These are phyloP conservation scores for Alternaria gansuensis DNA, from an alignment of 2,329 filamentous ascomycete genomes.

Conservation along the genomic window DNA sequence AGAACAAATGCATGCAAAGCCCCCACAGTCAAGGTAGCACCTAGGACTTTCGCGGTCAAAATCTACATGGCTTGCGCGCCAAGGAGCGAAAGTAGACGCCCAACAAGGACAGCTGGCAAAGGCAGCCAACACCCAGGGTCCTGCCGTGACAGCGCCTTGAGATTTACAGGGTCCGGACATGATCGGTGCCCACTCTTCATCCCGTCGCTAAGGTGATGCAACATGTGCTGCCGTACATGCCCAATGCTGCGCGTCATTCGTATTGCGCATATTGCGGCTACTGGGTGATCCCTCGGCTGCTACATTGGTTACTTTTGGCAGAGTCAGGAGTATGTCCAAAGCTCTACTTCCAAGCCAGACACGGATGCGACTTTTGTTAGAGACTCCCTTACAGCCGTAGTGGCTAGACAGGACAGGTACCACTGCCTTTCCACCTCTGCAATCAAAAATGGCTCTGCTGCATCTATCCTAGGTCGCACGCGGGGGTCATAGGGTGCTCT, in stretches of 20 bases:
- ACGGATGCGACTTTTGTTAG: not conserved
- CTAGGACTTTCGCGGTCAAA: not conserved
- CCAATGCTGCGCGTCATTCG: slow-evolving; percentile 17
- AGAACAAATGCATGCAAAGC: not conserved
- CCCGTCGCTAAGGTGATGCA: slow-evolving; percentile 13
- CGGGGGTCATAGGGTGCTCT: not conserved
- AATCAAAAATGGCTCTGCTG: not conserved
- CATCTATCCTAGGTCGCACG: not conserved
- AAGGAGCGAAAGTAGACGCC: slow-evolving; percentile 2
- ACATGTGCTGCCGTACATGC: slow-evolving; percentile 14
- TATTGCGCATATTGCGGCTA: slow-evolving; percentile 9
- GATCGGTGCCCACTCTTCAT: slow-evolving; percentile 11
- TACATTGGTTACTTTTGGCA: not conserved
- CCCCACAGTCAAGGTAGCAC: not conserved
- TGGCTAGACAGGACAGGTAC: not conserved
- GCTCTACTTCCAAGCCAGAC: not conserved
- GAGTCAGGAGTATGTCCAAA: slow-evolving; percentile 5
- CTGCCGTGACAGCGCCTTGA: not conserved
- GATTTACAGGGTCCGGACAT: slow-evolving; percentile 17
- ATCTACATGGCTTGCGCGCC: not conserved
- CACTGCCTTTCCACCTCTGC: not conserved
- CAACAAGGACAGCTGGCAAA: slow-evolving; percentile 8
- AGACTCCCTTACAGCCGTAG: not conserved
- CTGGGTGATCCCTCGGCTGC: slow-evolving; percentile 9
- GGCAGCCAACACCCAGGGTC: slow-evolving; percentile 4